phyloP scores from a whole-genome alignment of 495 filamentous ascomycete genomes.

The Rhizodiscina lignyota region DNA sequence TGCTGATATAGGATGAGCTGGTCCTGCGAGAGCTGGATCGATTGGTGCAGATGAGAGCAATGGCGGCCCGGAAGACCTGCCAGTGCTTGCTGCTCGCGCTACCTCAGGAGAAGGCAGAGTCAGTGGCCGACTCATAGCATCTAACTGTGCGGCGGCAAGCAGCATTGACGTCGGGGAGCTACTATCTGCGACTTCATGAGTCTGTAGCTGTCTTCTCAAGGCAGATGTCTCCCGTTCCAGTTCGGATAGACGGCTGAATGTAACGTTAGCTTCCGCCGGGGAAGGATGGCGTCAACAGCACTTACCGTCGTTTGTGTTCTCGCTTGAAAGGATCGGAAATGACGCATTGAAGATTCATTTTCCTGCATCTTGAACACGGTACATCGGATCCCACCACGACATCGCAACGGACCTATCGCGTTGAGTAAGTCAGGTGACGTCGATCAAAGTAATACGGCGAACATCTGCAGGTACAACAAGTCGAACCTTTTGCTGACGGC shows the following conservation, averaged over 20 bases:
- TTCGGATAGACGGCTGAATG: background rate
- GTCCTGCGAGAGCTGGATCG: background rate
- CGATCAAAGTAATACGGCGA: background rate
- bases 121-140: background rate
- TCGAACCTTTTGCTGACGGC: background rate
- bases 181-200: too few relatives aligned
- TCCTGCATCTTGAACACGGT: background rate
- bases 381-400: background rate
- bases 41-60: background rate
- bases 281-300: background rate
- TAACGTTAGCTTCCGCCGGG: slow-evolving; percentile 1
- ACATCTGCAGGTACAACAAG: too few relatives aligned
- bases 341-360: background rate
- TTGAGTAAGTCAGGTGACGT: background rate
- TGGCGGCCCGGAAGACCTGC: background rate
- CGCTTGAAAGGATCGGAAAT: background rate
- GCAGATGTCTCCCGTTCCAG: background rate
- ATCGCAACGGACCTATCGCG: background rate
- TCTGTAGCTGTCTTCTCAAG: background rate
- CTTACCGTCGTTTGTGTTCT: background rate
- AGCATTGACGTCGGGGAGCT: background rate
- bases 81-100: background rate
- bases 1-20: background rate
- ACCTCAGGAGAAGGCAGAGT: background rate
- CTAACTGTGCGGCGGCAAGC: background rate